Percentiles rank a stretch among this genome's conserved stretches.
Conservation (phyloP, 106 monocot species). For the Platanthera guangdongensis region DNA sequence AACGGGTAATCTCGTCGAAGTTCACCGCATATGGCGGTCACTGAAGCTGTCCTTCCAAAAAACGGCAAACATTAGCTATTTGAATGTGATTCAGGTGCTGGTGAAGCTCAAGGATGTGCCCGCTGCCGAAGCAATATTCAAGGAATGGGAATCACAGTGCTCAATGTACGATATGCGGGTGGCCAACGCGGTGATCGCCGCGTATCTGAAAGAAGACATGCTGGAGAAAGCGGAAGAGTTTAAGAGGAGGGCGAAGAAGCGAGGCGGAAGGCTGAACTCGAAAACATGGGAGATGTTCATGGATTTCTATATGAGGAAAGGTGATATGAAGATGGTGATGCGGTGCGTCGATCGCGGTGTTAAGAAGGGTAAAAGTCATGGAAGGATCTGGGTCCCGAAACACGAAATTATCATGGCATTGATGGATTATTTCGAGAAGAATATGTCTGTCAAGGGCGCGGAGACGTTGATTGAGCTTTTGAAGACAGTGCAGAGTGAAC, state of each 20-base stretch:
- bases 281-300: conserved; percentile 94
- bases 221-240: conserved; percentile 53
- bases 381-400: conserved; percentile 65
- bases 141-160: conserved; percentile 90
- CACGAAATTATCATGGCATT: conserved; percentile 27
- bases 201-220: conserved; percentile 60
- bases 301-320: conserved; percentile 58
- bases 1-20: conserved; percentile 73
- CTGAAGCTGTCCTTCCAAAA: conserved; percentile 52
- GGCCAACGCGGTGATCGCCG: conserved; percentile 63
- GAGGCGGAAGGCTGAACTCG: conserved; percentile 60
- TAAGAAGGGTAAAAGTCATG: conserved; percentile 47
- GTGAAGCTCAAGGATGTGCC: conserved; percentile 80
- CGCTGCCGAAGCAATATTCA: conserved; percentile 77
- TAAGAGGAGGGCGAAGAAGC: conserved; percentile 46
- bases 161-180: conserved; percentile 68
- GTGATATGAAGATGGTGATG: conserved; percentile 49
- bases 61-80: conserved; percentile 85
- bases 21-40: conserved; percentile 83
- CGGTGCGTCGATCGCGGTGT: conserved; percentile 63
- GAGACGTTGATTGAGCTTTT: conserved; percentile 58
- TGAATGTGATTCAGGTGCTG: conserved; percentile 89
- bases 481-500: conserved; percentile 30
- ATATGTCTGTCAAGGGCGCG: conserved; percentile 55
- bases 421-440: conserved; percentile 61